Base-by-base conservation (phyloP, 257 asterid genomes). In the Przewalskia tangutica region DNA sequence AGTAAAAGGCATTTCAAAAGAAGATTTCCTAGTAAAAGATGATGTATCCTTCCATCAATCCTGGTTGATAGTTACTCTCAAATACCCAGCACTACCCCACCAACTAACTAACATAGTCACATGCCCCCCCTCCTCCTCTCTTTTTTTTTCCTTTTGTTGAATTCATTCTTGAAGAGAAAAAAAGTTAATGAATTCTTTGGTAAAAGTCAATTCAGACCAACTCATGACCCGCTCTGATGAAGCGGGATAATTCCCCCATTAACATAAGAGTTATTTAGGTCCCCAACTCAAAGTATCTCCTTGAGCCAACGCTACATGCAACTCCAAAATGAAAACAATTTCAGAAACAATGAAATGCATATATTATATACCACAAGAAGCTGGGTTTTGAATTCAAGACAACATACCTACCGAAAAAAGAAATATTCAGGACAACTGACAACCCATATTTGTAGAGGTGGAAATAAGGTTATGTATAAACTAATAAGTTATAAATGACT, bases 41-140 rank as follows among this genome's bases (percentile, higher is more conserved):
- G 38, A 2, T 70, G 56, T 42, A 70, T 23, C 60, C 18, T 71
- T 70, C 5, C 5, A 2, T 68, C 38, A 44, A 7, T 44, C 38
- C 18, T 71, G 5, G 38, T 20, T 44, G 38, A 70, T 20, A 44
- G 56, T 70, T 11, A 9, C 38, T 13, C n/a, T 20, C 38, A 60
- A 60, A 44, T 42, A 42, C 77, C 23, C n/a, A 68, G 55, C 55
- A n/a, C 77, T 44, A 48, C 44, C 53, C 16, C 14, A 66, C 48
- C n/a, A 9, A 40, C 51, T 4, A 42, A 17, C 54, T 9, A 8
- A 3, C 51, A 3, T 3, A 3, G 1, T 3, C 55, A 12, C 14
- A 11, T 4, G 0, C 14, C 54, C 16, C 4, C 32, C 0, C n/a
- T 7, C 1, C 8, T 1, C 0, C 2, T 1, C 5, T 4, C 5